phyloP scores from a whole-genome alignment of 805 yeast genomes.

The Candida germanica region DNA sequence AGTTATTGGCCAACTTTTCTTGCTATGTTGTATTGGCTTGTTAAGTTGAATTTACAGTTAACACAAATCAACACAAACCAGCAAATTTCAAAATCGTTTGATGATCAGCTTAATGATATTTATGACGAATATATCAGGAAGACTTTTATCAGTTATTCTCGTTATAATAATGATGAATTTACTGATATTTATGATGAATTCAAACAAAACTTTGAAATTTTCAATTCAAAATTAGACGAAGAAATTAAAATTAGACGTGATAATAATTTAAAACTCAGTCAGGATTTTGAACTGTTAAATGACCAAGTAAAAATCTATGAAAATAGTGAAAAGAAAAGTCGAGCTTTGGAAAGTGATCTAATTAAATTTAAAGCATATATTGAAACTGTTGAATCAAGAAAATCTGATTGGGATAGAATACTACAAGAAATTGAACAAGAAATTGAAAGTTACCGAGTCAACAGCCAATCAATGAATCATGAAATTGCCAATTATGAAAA shows the following conservation, averaged over 20 bases:
- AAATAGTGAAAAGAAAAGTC: constrained; percentile 52
- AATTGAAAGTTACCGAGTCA: constrained; percentile 41
- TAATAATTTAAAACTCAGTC: constrained; percentile 39
- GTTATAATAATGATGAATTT: constrained; percentile 58
- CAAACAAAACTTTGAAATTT: constrained; percentile 51
- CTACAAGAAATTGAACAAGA: constrained; percentile 58
- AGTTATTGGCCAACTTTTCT: constrained; percentile 80
- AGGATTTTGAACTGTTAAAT: constrained; percentile 39
- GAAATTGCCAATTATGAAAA: constrained; percentile 40
- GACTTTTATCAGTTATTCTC: constrained; percentile 58
- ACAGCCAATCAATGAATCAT: constrained; percentile 38
- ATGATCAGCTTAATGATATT: constrained; percentile 48
- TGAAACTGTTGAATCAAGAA: constrained; percentile 61
- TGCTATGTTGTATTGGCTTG: constrained; percentile 82
- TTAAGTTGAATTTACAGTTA: constrained; percentile 46
- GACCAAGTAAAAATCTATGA: constrained; percentile 47
- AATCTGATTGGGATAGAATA: constrained; percentile 59
- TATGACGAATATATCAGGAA: constrained; percentile 60
- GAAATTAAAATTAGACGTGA: constrained; percentile 42
- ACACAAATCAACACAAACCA: constrained; percentile 26
- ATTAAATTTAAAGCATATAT: constrained; percentile 70
- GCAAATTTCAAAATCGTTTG: constrained; percentile 21
- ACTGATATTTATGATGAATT: constrained; percentile 52
- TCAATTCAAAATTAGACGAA: constrained; percentile 46
- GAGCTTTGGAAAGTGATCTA: constrained; percentile 68